These are phyloP conservation scores for Obelidium mucronatum DNA, from an alignment of 192 early-diverging fungal genomes.

Conservation along the genomic window DNA sequence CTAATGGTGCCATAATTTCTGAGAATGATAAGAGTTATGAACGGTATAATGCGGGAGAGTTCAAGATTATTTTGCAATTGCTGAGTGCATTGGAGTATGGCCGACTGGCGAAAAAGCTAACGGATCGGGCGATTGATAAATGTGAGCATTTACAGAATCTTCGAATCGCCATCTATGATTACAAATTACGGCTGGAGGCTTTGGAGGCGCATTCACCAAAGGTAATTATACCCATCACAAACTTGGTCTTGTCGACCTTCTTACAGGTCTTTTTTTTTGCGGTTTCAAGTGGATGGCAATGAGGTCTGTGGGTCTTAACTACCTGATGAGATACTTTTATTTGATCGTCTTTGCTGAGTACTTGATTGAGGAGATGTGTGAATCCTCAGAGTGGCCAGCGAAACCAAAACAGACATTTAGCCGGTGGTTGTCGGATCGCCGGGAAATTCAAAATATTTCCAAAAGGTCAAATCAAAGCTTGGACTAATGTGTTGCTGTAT, in stretches of 20 bases:
- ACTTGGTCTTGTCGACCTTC: background rate
- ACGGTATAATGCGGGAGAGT: constrained; percentile 62
- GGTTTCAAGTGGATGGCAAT: constrained; percentile 44
- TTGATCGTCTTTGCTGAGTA: constrained; percentile 73
- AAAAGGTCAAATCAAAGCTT: constrained; percentile 35
- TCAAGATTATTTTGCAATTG: constrained; percentile 63
- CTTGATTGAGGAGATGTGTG: constrained; percentile 56
- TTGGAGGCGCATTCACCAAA: constrained; percentile 39
- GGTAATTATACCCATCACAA: constrained; percentile 4
- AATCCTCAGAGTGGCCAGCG: constrained; percentile 18
- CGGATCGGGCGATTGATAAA: constrained; percentile 66
- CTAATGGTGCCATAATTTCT: background rate
- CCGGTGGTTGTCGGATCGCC: constrained; percentile 60
- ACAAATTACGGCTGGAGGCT: constrained; percentile 58
- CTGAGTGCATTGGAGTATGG: constrained; percentile 66
- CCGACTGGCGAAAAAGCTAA: constrained; percentile 64
- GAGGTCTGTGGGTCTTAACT: constrained; percentile 58
- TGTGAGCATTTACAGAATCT: constrained; percentile 76
- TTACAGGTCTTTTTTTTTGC: background rate
- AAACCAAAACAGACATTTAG: constrained; percentile 50
- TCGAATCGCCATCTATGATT: constrained; percentile 65
- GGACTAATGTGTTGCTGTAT: constrained; percentile 26
- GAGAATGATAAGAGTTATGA: constrained; percentile 33
- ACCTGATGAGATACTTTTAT: constrained; percentile 70
- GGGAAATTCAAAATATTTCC: constrained; percentile 65